Percentiles rank a stretch among this genome's conserved stretches.
These are phyloP conservation scores for Fusarium chuoi DNA, from an alignment of 2,329 filamentous ascomycete species.

Conservation along the genomic window DNA sequence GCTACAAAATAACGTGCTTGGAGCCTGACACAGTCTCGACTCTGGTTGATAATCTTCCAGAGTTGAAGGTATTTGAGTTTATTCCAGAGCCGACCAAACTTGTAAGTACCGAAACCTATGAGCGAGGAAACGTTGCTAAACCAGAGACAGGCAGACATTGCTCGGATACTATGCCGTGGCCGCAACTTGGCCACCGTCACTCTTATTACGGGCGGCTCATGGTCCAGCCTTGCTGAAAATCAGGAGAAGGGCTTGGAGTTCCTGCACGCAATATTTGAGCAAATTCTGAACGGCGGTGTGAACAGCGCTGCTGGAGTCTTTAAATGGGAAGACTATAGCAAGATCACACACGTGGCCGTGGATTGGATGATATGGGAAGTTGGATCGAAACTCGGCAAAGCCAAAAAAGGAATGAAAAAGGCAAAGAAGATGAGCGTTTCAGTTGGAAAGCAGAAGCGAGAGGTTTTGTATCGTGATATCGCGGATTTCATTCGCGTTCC, in stretches of 20 bases:
- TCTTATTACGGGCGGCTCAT: not conserved
- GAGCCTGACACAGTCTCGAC: constrained; percentile 7
- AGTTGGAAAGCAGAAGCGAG: not conserved
- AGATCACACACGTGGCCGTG: not conserved
- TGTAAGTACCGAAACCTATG: not conserved
- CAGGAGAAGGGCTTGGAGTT: not conserved
- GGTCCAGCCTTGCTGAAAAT: not conserved
- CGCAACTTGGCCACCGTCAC: constrained; percentile 7
- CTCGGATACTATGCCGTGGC: constrained; percentile 1
- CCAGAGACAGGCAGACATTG: constrained; percentile 12
- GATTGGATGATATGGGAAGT: constrained; percentile 4
- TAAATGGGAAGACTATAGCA: constrained; percentile 31
- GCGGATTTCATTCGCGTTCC: not conserved
- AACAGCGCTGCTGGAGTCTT: not conserved
- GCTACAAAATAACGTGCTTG: constrained; percentile 11
- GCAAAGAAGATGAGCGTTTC: not conserved
- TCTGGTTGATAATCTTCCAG: constrained; percentile 21
- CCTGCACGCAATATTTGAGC: not conserved
- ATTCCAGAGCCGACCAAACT: not conserved
- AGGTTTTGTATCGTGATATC: constrained; percentile 15
- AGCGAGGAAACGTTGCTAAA: not conserved
- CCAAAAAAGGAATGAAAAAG: constrained; percentile 9
- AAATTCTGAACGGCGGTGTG: not conserved
- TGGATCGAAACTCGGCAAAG: constrained; percentile 10
- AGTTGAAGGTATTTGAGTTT: constrained; percentile 20